phyloP scores from a whole-genome alignment of 306 rosid species.

The Acacia crassicarpa region DNA sequence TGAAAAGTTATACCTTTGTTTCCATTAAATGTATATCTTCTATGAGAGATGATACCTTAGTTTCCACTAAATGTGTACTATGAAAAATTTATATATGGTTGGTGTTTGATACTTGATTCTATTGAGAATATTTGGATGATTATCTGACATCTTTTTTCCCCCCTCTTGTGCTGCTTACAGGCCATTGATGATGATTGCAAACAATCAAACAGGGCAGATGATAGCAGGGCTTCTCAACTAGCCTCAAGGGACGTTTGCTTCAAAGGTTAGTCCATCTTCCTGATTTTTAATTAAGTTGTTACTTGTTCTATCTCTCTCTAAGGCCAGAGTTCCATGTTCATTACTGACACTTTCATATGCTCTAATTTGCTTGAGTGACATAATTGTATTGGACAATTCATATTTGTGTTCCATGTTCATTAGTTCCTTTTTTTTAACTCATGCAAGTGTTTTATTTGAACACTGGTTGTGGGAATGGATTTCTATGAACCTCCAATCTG shows the following conservation, averaged over 20 bases:
- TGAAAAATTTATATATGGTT: background rate
- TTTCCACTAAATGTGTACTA: background rate
- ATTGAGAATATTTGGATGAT: conserved; percentile 1
- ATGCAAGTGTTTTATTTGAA: background rate
- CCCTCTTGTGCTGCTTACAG: conserved; percentile 29
- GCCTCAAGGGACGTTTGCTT: conserved; percentile 98
- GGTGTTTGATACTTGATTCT: background rate
- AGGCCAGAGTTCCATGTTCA: background rate
- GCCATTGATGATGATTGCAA: conserved; percentile 96
- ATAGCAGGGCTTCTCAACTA: conserved; percentile 89
- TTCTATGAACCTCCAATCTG: background rate
- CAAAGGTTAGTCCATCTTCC: conserved; percentile 61
- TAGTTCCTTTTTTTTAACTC: background rate
- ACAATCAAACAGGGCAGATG: conserved; percentile 95
- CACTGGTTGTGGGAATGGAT: background rate
- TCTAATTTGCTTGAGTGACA: background rate
- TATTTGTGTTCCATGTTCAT: background rate
- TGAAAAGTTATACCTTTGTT: too few species aligned
- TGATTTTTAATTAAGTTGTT: background rate
- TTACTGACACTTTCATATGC: background rate
- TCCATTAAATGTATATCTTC: too few species aligned
- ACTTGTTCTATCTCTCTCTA: background rate
- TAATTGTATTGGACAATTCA: background rate
- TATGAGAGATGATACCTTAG: too few species aligned
- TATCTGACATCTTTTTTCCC: background rate